phyloP scores from a whole-genome alignment of 306 rosid genomes.

The Quercus suber region DNA sequence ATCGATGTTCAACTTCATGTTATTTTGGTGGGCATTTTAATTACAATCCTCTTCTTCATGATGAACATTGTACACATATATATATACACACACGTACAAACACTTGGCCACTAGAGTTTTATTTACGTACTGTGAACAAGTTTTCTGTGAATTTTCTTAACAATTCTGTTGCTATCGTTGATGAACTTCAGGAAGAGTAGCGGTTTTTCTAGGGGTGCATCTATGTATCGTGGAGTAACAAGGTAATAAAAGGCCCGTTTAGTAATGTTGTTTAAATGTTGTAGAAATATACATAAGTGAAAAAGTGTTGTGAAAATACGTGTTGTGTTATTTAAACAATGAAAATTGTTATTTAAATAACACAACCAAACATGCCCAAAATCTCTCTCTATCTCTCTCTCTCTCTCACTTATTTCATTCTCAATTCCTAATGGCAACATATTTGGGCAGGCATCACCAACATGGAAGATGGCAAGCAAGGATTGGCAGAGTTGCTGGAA shows the following conservation, averaged over 20 bases:
- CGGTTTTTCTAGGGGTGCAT: slow-evolving; percentile 98
- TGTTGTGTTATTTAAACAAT: too few species aligned
- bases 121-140: too few species aligned
- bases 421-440: neutral
- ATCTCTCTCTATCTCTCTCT: neutral
- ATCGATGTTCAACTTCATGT: neutral
- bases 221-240: slow-evolving; percentile 99
- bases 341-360: too few species aligned
- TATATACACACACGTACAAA: too few species aligned
- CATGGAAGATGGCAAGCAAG: slow-evolving; percentile 99
- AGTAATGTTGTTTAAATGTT: too few species aligned
- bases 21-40: too few species aligned
- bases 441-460: slow-evolving; percentile 79
- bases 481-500: slow-evolving; percentile 98
- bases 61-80: too few species aligned
- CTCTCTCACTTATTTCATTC: neutral
- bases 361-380: too few species aligned
- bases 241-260: slow-evolving; percentile 37
- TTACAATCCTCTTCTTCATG: neutral
- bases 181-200: slow-evolving; percentile 81
- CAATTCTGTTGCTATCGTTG: neutral
- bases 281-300: too few species aligned
- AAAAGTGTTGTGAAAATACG: too few species aligned
- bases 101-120: too few species aligned
- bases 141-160: too few species aligned